Percentiles rank a stretch among this genome's conserved stretches.
phyloP scores from a whole-genome alignment of 148 eudicot species.

The Cornus controversa region DNA sequence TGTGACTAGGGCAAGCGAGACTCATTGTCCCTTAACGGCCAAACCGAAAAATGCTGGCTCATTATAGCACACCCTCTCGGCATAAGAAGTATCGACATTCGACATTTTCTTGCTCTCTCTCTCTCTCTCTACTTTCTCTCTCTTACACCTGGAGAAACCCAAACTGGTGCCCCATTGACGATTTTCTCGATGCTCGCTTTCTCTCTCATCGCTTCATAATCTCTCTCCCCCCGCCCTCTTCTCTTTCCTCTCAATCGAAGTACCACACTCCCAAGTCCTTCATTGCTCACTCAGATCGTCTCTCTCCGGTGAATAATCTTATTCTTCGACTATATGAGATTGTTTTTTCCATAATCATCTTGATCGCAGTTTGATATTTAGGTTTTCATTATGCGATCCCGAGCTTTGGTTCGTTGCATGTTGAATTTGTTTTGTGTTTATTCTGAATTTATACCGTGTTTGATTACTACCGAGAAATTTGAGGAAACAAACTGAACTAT shows the following conservation, averaged over 20 bases:
- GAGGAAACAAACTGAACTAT: not conserved
- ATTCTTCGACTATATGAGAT: not conserved
- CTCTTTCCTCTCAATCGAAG: not conserved
- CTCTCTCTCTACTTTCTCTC: not conserved
- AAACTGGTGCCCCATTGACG: constrained; percentile 4
- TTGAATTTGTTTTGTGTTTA: not conserved
- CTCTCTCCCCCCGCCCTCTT: not conserved
- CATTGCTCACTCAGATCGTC: not conserved
- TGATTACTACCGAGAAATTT: constrained; percentile 27
- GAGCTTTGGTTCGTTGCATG: constrained; percentile 9
- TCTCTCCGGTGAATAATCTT: constrained; percentile 9
- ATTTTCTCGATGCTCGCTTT: constrained; percentile 16
- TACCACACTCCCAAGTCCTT: not conserved
- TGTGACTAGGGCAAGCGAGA: no score
- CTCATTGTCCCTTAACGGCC: no score
- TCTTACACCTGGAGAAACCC: not conserved
- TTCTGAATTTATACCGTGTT: no score
- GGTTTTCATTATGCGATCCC: not conserved
- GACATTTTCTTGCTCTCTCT: constrained; percentile 5
- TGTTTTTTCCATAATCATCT: not conserved
- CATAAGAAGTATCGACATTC: constrained; percentile 28
- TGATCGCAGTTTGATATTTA: not conserved
- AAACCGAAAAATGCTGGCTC: constrained; percentile 12
- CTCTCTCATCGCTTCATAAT: not conserved
- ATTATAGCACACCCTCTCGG: not conserved